Evolutionary conservation across 495 filamentous ascomycete species (phyloP), one percentile per base, ranked within the genome.

Genomic region (Podospora pseudocomata): DNA sequence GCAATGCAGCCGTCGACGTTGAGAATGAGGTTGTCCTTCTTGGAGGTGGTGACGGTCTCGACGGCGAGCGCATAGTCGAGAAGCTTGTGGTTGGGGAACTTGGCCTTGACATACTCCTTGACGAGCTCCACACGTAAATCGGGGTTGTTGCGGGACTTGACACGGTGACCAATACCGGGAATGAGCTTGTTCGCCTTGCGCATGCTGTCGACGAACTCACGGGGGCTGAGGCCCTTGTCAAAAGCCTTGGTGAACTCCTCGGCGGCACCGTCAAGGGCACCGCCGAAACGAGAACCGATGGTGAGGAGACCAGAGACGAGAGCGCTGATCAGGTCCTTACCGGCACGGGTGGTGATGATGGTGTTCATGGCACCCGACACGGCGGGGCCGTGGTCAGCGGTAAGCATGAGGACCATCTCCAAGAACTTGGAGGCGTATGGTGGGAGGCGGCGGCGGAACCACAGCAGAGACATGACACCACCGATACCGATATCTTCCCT

Each of bases 341-440:
- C 95, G 66, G 95, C 95, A 88, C 95, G 90, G 60, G 95, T 99
- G 65, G 95, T 99, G 80, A 99, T 98, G 82, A 99, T 99, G 71
- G 95, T 99, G 89, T 99, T 99, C 95, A 99, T 99, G 74, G 95
- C 95, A 84, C 95, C 95, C 72, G 95, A 99, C 69, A 99, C 95
- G 76, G 95, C 95, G 57, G 95, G 95, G 82, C 95, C 95, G 88
- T 99, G 95, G 78, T 99, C 95, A 73, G 95, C 95, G 74, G 95
- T 99, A 78, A 99, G 88, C 95, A 99, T 99, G 80, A 99, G 93
- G 72, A 99, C 96, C 95, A 99, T 99, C 87, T 99, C 95, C 71
- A 99, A 83, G 88, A 99, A 99, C 85, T 95, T 96, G 86, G 92
- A 92, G 74, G 95, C 96, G 77, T 97, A 97, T 73, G 91, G 85